phyloP scores from a whole-genome alignment of 257 asterid genomes.

The Anisodus acutangulus region DNA sequence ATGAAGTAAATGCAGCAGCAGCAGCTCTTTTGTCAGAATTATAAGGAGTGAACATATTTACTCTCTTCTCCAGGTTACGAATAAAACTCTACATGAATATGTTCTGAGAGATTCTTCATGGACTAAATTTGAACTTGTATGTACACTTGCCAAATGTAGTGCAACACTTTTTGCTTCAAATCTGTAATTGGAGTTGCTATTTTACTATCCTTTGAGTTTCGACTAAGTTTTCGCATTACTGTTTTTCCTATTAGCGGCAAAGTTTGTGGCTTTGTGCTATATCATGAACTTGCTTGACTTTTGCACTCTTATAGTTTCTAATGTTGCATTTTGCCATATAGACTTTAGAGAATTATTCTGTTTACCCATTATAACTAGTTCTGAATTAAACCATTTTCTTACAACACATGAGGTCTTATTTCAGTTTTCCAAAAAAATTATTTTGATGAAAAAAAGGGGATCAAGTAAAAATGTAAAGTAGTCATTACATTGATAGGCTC shows the following conservation, averaged over 20 bases:
- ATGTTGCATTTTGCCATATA: no score
- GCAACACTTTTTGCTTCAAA: background rate
- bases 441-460: no score
- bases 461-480: no score
- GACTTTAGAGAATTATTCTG: no score
- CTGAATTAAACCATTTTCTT: no score
- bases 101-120: background rate
- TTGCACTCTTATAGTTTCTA: background rate
- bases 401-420: no score
- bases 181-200: background rate
- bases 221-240: background rate
- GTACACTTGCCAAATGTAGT: conserved; percentile 2
- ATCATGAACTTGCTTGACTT: background rate
- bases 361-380: no score
- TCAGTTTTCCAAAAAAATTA: no score
- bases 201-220: background rate
- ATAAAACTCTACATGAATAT: conserved; percentile 23
- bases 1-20: conserved; percentile 38
- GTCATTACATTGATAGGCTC: no score
- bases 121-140: conserved; percentile 28
- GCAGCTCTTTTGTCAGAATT: background rate
- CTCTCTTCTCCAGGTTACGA: background rate
- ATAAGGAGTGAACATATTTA: background rate
- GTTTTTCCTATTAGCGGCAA: background rate
- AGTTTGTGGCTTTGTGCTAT: background rate